These are phyloP conservation scores for Microdochium paspali DNA, from an alignment of 2,329 filamentous ascomycete genomes.

Conservation along the genomic window DNA sequence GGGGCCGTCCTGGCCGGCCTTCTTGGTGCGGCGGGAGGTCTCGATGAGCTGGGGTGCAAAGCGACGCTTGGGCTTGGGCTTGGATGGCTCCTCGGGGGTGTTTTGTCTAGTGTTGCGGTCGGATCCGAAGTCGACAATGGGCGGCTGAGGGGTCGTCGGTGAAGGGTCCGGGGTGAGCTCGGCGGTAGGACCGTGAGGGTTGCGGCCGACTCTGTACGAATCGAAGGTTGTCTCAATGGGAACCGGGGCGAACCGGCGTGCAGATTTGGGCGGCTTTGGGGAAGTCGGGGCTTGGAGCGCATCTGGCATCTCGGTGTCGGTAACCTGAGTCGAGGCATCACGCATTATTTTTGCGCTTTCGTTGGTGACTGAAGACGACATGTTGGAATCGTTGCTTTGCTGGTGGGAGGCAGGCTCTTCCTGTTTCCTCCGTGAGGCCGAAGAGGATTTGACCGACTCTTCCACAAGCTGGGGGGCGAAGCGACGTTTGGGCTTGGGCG, in stretches of 20 bases:
- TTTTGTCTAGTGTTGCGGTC: slow-evolving; percentile 10
- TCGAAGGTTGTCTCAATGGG: slow-evolving; percentile 65
- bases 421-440: slow-evolving; percentile 7
- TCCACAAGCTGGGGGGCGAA: slow-evolving; percentile 24
- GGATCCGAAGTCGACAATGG: slow-evolving; percentile 5
- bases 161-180: slow-evolving; percentile 47
- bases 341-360: slow-evolving; percentile 7
- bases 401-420: slow-evolving; percentile 9
- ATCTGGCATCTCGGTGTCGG: slow-evolving; percentile 15
- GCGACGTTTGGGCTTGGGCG: slow-evolving; percentile 17
- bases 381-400: slow-evolving; percentile 1
- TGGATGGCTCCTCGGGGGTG: slow-evolving; percentile 14
- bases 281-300: slow-evolving; percentile 3
- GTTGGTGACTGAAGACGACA: background rate
- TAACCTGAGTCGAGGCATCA: slow-evolving; percentile 18
- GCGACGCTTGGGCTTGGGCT: slow-evolving; percentile 27
- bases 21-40: slow-evolving; percentile 63
- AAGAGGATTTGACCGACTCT: slow-evolving; percentile 18
- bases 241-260: slow-evolving; percentile 54
- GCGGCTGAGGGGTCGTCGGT: slow-evolving; percentile 37
- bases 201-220: slow-evolving; percentile 38
- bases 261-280: slow-evolving; percentile 8
- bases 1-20: slow-evolving; percentile 53
- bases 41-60: slow-evolving; percentile 79
- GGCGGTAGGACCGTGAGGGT: slow-evolving; percentile 39